These are phyloP conservation scores for Graphilbum fragrans DNA, from an alignment of 2,329 filamentous ascomycete genomes.

Conservation along the genomic window DNA sequence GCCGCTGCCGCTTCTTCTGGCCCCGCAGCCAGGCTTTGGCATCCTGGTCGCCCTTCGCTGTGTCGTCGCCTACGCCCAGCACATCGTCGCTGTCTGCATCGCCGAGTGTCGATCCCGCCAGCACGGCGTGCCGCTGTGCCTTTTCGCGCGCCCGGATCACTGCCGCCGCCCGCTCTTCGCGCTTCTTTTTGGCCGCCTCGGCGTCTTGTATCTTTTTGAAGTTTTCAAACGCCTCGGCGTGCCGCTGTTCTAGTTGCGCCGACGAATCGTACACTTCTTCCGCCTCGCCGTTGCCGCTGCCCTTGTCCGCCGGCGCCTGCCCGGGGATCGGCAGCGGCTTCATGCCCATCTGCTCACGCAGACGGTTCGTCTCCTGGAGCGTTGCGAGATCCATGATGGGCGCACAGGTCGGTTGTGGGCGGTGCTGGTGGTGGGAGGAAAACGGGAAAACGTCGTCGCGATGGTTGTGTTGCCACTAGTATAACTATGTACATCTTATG, in stretches of 20 bases:
- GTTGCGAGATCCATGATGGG: constrained; percentile 55
- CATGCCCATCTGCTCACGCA: constrained; percentile 79
- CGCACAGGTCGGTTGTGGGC: too few species aligned
- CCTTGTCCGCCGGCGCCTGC: constrained; percentile 18
- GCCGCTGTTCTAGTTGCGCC: constrained; percentile 74
- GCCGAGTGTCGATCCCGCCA: constrained; percentile 76
- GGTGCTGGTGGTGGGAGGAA: neutral
- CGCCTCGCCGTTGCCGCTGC: constrained; percentile 18
- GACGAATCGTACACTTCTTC: constrained; percentile 55
- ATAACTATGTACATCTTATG: too few species aligned
- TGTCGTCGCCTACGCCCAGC: constrained; percentile 37
- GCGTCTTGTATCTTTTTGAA: constrained; percentile 54
- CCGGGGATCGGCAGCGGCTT: constrained; percentile 80
- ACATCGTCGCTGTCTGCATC: constrained; percentile 56
- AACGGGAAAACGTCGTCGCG: too few species aligned
- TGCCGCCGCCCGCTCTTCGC: constrained; percentile 68
- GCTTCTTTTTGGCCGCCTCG: constrained; percentile 64
- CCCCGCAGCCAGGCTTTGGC: constrained; percentile 78
- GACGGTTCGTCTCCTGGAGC: constrained; percentile 89
- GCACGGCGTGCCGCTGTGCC: constrained; percentile 60
- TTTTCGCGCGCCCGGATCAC: constrained; percentile 81
- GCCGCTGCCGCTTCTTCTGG: constrained; percentile 89
- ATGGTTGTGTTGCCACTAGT: too few species aligned
- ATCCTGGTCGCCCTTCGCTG: constrained; percentile 44
- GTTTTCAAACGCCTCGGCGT: constrained; percentile 63